Evolutionary conservation across 306 rosid species (phyloP), one percentile per base, ranked within the genome.

Genomic region (Amphicarpaea edgeworthii): DNA sequence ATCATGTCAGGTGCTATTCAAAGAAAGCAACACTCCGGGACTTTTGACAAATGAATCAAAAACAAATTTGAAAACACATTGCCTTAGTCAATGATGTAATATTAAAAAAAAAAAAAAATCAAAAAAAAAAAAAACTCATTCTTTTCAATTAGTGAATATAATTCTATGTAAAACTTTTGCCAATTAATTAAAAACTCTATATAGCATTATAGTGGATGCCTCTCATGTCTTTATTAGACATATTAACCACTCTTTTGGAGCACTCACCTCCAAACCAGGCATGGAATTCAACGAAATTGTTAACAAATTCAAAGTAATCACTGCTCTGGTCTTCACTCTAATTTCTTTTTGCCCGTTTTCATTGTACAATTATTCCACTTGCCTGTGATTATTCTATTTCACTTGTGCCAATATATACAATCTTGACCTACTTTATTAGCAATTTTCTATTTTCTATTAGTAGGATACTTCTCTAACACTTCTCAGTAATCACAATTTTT

Each of bases 1-100:
- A 76, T 76, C 77, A 75, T 76, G 45, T 50, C 68, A 76, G 51
- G 40, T 76, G 63, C 54, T 68, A 45, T 43, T 57, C 62, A 34
- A 46, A 58, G 51, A 58, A 76, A 76, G 45, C 57, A 51, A 40
- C 49, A 55, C 17, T 19, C 57, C 21, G n/a, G 24, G 40, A 71
- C 82, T 82, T 66, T 55, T 65, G 41, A 23, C 20, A 62, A 70
- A 70, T 62, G 72, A 53, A 69, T 50, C 16, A 50, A 23, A 57
- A 20, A 53, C 12, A 68, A 47, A 59, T 59, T 81, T 68, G 51
- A 49, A 59, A 58, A 24, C 63, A 49, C 54, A 16, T 32, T 43
- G 19, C 32, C 6, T 65, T 80, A 37, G 84, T 81, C 72, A 68
- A 68, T 68, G 50, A 46, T 75, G 80, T 49, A 24, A 12, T 20